Conservation (phyloP, 495 filamentous ascomycete genomes). For the Aspergillus affinis region DNA sequence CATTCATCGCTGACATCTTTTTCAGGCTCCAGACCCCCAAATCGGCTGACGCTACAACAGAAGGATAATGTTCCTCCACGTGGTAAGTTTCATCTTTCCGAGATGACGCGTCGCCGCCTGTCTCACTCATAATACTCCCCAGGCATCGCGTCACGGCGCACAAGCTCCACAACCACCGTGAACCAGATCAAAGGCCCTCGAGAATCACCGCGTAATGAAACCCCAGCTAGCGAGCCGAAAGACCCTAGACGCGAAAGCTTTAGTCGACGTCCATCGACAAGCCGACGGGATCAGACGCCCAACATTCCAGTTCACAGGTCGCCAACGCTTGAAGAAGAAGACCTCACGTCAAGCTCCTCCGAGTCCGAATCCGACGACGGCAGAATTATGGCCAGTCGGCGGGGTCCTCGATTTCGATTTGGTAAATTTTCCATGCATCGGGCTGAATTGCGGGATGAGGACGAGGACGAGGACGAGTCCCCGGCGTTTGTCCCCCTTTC, state of each 20-base stretch:
- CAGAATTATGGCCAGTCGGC: slow-evolving; percentile 45
- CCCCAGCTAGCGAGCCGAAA: slow-evolving; percentile 41
- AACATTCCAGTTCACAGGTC: slow-evolving; percentile 29
- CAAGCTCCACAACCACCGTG: slow-evolving; percentile 59
- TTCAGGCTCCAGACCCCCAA: slow-evolving; percentile 55
- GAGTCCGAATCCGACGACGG: slow-evolving; percentile 55
- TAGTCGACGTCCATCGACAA: slow-evolving; percentile 28
- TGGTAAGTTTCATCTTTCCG: slow-evolving; percentile 22
- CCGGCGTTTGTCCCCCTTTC: slow-evolving; percentile 75
- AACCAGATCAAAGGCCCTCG: slow-evolving; percentile 34
- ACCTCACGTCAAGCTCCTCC: slow-evolving; percentile 40
- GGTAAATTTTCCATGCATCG: slow-evolving; percentile 42
- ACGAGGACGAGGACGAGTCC: slow-evolving; percentile 52
- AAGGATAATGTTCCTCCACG: slow-evolving; percentile 58
- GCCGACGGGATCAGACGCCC: slow-evolving; percentile 31
- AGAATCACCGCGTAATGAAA: slow-evolving; percentile 45
- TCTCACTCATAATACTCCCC: slow-evolving; percentile 3
- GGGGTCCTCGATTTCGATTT: slow-evolving; percentile 34
- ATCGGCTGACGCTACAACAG: slow-evolving; percentile 59
- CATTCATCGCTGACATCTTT: slow-evolving; percentile 2
- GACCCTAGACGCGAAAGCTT: slow-evolving; percentile 39
- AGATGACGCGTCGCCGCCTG: background rate
- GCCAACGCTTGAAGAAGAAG: slow-evolving; percentile 38
- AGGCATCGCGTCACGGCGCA: slow-evolving; percentile 40
- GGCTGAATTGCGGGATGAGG: slow-evolving; percentile 35